Evolutionary conservation across 495 filamentous ascomycete genomes (phyloP).

Genomic region (Aspergillus wentii): DNA sequence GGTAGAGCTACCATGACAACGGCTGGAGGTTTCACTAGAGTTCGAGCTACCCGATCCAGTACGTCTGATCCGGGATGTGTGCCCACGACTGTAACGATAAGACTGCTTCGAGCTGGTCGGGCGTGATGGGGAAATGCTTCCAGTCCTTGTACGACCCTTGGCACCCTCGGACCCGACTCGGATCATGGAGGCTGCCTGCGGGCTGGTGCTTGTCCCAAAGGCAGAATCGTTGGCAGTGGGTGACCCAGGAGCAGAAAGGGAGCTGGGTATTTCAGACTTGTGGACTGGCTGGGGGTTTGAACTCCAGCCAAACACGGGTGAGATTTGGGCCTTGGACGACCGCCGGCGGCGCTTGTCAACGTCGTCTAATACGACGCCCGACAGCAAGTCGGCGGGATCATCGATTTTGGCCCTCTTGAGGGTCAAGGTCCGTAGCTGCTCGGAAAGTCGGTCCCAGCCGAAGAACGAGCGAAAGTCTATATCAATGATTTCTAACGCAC

Average conservation of each 20-base stretch:
- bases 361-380: slow-evolving; percentile 91
- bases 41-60: slow-evolving; percentile 91
- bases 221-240: slow-evolving; percentile 47
- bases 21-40: slow-evolving; percentile 68
- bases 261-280: slow-evolving; percentile 50
- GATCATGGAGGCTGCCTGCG: slow-evolving; percentile 43
- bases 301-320: slow-evolving; percentile 62
- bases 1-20: slow-evolving; percentile 67
- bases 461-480: slow-evolving; percentile 96
- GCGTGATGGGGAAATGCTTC: slow-evolving; percentile 75
- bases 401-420: slow-evolving; percentile 83
- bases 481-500: slow-evolving; percentile 86
- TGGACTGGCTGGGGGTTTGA: slow-evolving; percentile 48
- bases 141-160: slow-evolving; percentile 48
- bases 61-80: slow-evolving; percentile 63
- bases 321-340: slow-evolving; percentile 77
- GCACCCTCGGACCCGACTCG: slow-evolving; percentile 46
- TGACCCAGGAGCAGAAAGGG: slow-evolving; percentile 58
- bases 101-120: slow-evolving; percentile 64
- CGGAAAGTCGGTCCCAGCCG: slow-evolving; percentile 90
- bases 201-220: slow-evolving; percentile 40
- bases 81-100: slow-evolving; percentile 52
- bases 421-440: slow-evolving; percentile 85
- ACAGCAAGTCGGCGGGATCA: slow-evolving; percentile 83
- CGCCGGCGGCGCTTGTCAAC: slow-evolving; percentile 86